Conservation (phyloP, 441 rosid species). For the Iberis amara region DNA sequence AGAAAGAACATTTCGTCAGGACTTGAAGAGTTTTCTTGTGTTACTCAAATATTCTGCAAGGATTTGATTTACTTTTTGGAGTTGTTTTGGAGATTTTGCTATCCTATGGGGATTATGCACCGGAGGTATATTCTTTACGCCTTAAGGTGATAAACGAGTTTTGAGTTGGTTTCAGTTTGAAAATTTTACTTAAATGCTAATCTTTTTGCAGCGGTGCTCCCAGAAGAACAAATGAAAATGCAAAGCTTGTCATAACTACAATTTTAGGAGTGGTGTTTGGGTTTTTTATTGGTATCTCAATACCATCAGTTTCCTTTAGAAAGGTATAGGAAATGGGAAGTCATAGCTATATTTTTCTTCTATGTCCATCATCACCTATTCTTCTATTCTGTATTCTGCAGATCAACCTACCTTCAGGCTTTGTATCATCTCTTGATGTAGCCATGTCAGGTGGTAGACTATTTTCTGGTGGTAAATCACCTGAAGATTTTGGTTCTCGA, state of each 20-base stretch:
- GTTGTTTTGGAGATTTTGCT: slow-evolving; percentile 15
- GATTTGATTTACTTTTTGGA: neutral
- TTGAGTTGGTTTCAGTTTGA: slow-evolving; percentile 11
- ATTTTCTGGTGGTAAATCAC: no score
- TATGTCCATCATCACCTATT: slow-evolving; percentile 4
- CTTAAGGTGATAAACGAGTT: neutral
- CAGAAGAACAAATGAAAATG: slow-evolving; percentile 49
- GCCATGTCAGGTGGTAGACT: no score
- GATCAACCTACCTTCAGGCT: slow-evolving; percentile 34
- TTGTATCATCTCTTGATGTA: no score
- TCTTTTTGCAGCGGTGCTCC: slow-evolving; percentile 49
- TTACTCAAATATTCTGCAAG: slow-evolving; percentile 6
- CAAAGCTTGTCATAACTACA: slow-evolving; percentile 45
- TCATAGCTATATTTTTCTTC: neutral
- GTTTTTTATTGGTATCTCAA: slow-evolving; percentile 59
- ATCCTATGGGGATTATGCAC: slow-evolving; percentile 40
- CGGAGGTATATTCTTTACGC: slow-evolving; percentile 44
- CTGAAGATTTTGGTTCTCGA: no score
- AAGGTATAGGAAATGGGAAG: slow-evolving; percentile 39
- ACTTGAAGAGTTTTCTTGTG: slow-evolving; percentile 28
- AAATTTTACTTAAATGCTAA: slow-evolving; percentile 22
- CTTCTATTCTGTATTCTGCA: slow-evolving; percentile 30
- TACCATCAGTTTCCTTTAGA: slow-evolving; percentile 48
- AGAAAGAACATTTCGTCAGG: slow-evolving; percentile 4
- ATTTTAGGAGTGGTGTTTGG: slow-evolving; percentile 70